Conservation (phyloP, 2,329 filamentous ascomycete genomes). For the Xylaria polymorpha region DNA sequence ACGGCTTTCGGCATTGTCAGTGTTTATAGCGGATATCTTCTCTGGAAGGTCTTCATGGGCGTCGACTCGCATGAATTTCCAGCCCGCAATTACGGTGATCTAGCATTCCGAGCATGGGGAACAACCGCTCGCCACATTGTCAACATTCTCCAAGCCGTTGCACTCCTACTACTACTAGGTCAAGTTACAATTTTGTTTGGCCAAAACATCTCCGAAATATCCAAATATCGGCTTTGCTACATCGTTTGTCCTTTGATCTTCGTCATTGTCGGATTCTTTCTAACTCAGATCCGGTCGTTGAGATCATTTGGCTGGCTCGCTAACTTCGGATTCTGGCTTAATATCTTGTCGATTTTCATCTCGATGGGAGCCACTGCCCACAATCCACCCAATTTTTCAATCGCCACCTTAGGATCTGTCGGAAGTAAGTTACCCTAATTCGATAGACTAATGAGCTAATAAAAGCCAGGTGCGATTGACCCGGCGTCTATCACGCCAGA, state of each 20-base stretch:
- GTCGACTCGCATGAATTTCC: constrained; percentile 61
- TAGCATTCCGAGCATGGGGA: constrained; percentile 62
- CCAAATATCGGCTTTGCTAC: constrained; percentile 63
- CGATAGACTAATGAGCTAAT: background rate
- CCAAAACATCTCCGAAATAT: constrained; percentile 62
- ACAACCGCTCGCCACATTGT: constrained; percentile 57
- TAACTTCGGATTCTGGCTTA: constrained; percentile 59
- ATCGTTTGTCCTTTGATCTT: constrained; percentile 64
- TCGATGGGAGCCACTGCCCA: constrained; percentile 37
- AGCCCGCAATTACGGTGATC: constrained; percentile 59
- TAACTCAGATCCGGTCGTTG: constrained; percentile 68
- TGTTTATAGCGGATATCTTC: constrained; percentile 58
- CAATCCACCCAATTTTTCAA: constrained; percentile 35
- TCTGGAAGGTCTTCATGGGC: constrained; percentile 59
- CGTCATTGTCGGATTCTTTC: constrained; percentile 60
- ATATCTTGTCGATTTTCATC: constrained; percentile 34
- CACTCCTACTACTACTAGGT: constrained; percentile 28
- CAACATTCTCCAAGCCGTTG: constrained; percentile 61
- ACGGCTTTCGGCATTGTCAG: constrained; percentile 58
- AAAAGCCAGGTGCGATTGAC: constrained; percentile 31
- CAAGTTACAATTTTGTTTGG: constrained; percentile 35
- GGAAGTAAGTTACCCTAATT: constrained; percentile 27
- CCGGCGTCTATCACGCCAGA: constrained; percentile 26
- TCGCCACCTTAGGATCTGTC: constrained; percentile 33
- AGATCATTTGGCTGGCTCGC: constrained; percentile 66